These are phyloP conservation scores for Penicillium lagena DNA, from an alignment of 495 filamentous ascomycete species.

Conservation along the genomic window DNA sequence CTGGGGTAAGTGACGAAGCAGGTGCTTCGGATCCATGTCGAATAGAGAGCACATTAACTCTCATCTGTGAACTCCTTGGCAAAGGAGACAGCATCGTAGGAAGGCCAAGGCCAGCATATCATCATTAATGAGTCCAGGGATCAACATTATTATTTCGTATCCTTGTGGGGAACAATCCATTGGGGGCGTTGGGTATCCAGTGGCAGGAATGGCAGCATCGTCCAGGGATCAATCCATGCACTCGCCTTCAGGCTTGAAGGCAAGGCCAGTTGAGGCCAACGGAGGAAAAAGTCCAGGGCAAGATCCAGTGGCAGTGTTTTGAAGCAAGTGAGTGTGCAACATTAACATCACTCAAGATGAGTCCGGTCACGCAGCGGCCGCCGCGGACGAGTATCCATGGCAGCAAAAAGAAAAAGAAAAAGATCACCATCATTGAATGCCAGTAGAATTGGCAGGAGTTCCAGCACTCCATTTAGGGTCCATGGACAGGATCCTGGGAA, in stretches of 20 bases:
- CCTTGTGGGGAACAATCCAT: constrained; percentile 1
- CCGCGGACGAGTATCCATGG: constrained; percentile 20
- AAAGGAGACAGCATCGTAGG: constrained; percentile 3
- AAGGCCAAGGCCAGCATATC: constrained; percentile 2
- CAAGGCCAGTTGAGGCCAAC: constrained; percentile 11
- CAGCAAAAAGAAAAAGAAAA: background rate
- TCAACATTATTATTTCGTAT: constrained; percentile 7
- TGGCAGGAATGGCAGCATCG: constrained; percentile 4
- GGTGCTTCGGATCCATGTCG: constrained; percentile 8
- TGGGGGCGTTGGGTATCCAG: constrained; percentile 8
- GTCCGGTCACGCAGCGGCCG: constrained; percentile 34
- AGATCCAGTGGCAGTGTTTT: constrained; percentile 8
- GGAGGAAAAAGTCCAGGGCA: constrained; percentile 15
- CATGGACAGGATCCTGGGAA: constrained; percentile 3
- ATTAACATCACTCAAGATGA: constrained; percentile 39
- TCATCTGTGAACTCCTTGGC: constrained; percentile 3
- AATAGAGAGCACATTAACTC: constrained; percentile 13
- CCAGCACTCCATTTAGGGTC: constrained; percentile 9
- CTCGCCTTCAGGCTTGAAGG: constrained; percentile 25
- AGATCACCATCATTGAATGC: constrained; percentile 18
- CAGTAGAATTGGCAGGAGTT: constrained; percentile 10
- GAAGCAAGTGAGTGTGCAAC: constrained; percentile 31
- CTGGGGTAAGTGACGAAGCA: constrained; percentile 6
- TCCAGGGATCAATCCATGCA: constrained; percentile 20
- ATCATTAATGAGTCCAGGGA: constrained; percentile 9